A percentile compares a stretch with the other conserved stretches of the same genome.
phyloP scores from a whole-genome alignment of 306 rosid genomes.

The Fragaria iinumae region DNA sequence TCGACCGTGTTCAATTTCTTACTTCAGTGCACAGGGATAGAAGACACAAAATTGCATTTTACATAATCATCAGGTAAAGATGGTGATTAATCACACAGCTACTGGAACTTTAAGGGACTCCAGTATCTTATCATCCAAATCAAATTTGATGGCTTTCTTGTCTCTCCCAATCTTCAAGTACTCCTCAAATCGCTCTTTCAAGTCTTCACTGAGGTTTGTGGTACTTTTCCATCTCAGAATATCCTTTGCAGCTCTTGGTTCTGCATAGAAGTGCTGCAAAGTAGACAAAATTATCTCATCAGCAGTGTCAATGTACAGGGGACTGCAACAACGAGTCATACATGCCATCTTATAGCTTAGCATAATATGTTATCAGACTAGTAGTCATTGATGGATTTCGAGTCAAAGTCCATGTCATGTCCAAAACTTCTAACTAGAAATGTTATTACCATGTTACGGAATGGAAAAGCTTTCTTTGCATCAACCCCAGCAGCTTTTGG shows the following conservation, averaged over 20 bases:
- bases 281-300: conserved; percentile 9
- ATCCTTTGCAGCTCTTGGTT: conserved; percentile 86
- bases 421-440: background rate
- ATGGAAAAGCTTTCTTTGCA: conserved; percentile 94
- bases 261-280: conserved; percentile 91
- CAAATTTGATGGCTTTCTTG: conserved; percentile 69
- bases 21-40: background rate
- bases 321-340: background rate
- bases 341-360: background rate
- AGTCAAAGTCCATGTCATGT: background rate
- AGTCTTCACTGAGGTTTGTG: conserved; percentile 73
- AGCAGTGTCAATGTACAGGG: background rate
- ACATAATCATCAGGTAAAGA: background rate
- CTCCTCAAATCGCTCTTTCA: conserved; percentile 82
- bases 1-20: background rate
- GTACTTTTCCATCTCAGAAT: conserved; percentile 70
- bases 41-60: conserved; percentile 9
- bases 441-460: conserved; percentile 62
- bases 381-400: background rate
- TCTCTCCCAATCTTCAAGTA: conserved; percentile 83
- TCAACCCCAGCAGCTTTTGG: conserved; percentile 82
- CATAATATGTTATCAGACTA: background rate
- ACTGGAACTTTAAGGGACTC: conserved; percentile 76
- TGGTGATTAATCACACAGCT: conserved; percentile 43
- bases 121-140: conserved; percentile 77